These are phyloP conservation scores for Alternaria rosae DNA, from an alignment of 2,329 filamentous ascomycete species.

Conservation along the genomic window DNA sequence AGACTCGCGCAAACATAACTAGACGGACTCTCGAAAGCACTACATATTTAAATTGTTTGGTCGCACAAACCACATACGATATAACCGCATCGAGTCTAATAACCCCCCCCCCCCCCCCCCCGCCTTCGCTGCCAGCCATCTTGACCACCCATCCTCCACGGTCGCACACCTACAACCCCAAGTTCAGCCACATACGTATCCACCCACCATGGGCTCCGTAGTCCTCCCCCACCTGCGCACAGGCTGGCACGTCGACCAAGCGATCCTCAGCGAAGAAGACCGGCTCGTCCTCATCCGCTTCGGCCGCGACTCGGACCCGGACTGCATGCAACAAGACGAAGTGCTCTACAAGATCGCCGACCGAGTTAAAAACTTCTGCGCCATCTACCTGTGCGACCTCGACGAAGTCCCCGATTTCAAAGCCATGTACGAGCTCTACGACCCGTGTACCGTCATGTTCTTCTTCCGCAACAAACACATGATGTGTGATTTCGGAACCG, in stretches of 20 bases:
- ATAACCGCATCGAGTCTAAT: neutral
- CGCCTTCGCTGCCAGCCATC: neutral
- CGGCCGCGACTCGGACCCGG: conserved; percentile 82
- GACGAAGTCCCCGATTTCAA: conserved; percentile 74
- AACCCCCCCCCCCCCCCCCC: too few relatives aligned
- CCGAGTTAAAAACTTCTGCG: conserved; percentile 87
- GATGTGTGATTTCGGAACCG: conserved; percentile 95
- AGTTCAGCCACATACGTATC: neutral
- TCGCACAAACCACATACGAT: neutral
- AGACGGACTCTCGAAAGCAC: neutral
- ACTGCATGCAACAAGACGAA: conserved; percentile 87
- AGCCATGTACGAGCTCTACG: conserved; percentile 91
- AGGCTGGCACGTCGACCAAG: conserved; percentile 98
- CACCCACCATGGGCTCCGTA: conserved; percentile 74
- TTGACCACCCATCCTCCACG: neutral
- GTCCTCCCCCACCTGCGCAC: conserved; percentile 89
- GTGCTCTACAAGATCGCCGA: conserved; percentile 95
- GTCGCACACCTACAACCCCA: neutral
- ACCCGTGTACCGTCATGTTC: conserved; percentile 95
- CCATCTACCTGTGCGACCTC: conserved; percentile 86
- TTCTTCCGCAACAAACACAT: conserved; percentile 99
- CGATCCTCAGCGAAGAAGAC: conserved; percentile 80
- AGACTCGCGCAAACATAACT: neutral
- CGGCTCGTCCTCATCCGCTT: conserved; percentile 93
- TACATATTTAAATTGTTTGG: neutral